Evolutionary conservation across 768 basidiomycete genomes (phyloP).

Genomic region (Amanita jacksonii): DNA sequence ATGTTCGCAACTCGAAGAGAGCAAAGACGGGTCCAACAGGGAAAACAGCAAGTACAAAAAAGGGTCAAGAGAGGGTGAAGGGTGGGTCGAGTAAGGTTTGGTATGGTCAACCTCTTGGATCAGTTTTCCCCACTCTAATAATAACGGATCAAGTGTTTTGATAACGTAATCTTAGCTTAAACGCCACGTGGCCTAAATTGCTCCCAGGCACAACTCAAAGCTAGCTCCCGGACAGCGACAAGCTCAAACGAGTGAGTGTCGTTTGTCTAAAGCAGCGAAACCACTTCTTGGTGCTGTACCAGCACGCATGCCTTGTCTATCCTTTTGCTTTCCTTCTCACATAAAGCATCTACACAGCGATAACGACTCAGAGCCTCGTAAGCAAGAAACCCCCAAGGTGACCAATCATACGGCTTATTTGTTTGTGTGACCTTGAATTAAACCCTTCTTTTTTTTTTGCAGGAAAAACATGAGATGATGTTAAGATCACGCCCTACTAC

Average conservation of each 20-base stretch:
- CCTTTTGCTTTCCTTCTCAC: conserved; percentile 54
- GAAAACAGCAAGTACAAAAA: conserved; percentile 9
- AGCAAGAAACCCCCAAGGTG: conserved; percentile 14
- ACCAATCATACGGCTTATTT: too few species aligned
- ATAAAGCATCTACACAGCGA: conserved; percentile 40
- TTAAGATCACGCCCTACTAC: conserved; percentile 12
- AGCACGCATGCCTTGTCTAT: conserved; percentile 47
- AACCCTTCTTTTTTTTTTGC: conserved; percentile 2
- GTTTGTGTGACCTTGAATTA: conserved; percentile 7
- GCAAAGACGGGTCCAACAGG: conserved; percentile 20
- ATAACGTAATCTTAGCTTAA: neutral
- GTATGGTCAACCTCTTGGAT: too few species aligned
- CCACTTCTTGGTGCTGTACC: neutral
- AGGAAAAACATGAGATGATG: neutral
- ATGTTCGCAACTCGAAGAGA: conserved; percentile 24
- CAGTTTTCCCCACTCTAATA: too few species aligned
- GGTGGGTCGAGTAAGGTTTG: conserved; percentile 1
- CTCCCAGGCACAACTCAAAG: conserved; percentile 12
- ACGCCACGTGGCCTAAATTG: conserved; percentile 6
- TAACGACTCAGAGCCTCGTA: conserved; percentile 22
- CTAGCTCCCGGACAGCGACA: conserved; percentile 11
- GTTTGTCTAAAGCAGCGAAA: neutral
- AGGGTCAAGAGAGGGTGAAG: conserved; percentile 9
- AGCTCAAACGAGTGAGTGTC: conserved; percentile 16
- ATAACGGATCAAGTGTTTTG: conserved; percentile 1